Base-by-base conservation (phyloP, 2,329 filamentous ascomycete genomes). In the Fusarium brachygibbosum region DNA sequence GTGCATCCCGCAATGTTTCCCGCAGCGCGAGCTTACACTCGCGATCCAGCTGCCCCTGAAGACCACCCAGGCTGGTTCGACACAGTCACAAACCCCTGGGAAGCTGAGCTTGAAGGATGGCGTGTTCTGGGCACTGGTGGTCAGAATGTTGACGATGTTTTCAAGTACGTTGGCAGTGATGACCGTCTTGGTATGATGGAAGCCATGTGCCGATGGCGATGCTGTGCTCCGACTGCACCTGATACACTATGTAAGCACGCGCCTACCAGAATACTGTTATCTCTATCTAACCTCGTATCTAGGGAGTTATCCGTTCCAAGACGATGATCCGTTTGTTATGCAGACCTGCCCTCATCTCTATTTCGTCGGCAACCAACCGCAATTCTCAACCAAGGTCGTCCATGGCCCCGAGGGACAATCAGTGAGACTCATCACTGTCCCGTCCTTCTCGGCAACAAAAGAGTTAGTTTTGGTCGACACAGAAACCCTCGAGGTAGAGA, bases 291-390 rank as follows among this genome's bases (percentile, higher is more conserved):
- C 58, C 12, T n/a, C 32, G 8, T 35, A 10, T 17, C 1, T 21
- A 94, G 93, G 93, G 93, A 94, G 92, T 76, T 99, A 98, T 76
- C 96, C 96, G 1, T 99, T 97, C 80, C 94, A 98, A 79, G 92
- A 96, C 19, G 88, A 93, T 50, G 97, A 99, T 76, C 94, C 93
- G 1, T 97, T 98, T 76, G 91, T 98, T 42, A 85, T 99, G 74
- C 88, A 90, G 68, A 83, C 89, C 19, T 97, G 93, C 67, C 96
- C 96, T 4, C 95, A 99, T 75, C 84, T 99, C 32, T 98, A 93
- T 81, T 93, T 99, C 77, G 91, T 92, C 2, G 94, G 94, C 17
- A 94, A 92, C 73, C 94, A 97, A 78, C 90, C 93, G 4, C 84
- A 85, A 53, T 97, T 97, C 78, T 90, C 88, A 52, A 94, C 91